Conservation (phyloP, 805 yeast genomes). For the Scheffersomyces stipitis region DNA sequence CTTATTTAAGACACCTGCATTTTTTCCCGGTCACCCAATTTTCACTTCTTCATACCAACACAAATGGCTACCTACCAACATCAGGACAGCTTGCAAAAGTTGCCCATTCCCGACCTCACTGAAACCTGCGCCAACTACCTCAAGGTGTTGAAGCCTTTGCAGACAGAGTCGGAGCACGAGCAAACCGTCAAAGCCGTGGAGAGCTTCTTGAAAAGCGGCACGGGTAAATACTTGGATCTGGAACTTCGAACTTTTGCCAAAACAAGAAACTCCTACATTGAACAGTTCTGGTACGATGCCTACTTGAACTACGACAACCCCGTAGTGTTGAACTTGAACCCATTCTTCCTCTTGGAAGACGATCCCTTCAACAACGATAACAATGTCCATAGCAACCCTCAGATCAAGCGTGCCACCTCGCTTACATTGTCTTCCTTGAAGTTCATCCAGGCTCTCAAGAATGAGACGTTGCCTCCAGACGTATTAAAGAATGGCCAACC, state of each 20-base stretch:
- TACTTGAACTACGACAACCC: constrained; percentile 85
- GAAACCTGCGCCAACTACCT: constrained; percentile 69
- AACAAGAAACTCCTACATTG: constrained; percentile 76
- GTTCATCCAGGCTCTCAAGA: constrained; percentile 76
- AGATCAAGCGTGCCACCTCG: constrained; percentile 78
- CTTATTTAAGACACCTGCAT: too few relatives aligned
- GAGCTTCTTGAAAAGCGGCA: constrained; percentile 49
- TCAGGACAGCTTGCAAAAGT: constrained; percentile 58
- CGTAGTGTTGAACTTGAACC: constrained; percentile 88
- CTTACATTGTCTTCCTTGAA: constrained; percentile 74
- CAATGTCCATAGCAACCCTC: constrained; percentile 38
- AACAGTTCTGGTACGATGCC: constrained; percentile 93
- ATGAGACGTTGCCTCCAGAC: constrained; percentile 74
- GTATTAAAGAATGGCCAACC: constrained; percentile 57
- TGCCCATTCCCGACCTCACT: constrained; percentile 78
- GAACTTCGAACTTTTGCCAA: constrained; percentile 62
- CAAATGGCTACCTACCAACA: constrained; percentile 46
- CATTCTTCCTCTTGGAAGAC: constrained; percentile 86
- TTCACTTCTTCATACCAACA: background rate
- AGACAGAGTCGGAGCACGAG: constrained; percentile 68
- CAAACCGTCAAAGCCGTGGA: constrained; percentile 60
- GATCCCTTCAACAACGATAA: constrained; percentile 75
- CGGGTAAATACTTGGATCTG: constrained; percentile 59
- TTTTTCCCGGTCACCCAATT: too few relatives aligned
- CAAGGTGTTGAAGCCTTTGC: constrained; percentile 73